Evolutionary conservation across 2,329 filamentous ascomycete species (phyloP).

Genomic region (Zopfia rhizophila): DNA sequence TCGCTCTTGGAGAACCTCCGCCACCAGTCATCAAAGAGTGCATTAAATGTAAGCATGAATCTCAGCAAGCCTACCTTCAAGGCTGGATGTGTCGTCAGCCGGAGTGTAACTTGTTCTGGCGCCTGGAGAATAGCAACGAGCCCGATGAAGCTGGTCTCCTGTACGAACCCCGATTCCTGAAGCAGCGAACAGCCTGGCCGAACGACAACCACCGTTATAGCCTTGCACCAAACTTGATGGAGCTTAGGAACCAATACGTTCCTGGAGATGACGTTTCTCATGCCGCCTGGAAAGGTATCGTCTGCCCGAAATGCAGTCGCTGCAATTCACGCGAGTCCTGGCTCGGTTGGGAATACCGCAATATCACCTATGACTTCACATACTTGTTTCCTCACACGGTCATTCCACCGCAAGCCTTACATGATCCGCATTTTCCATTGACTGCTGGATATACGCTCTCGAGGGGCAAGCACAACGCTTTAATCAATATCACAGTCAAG

Average conservation of each 20-base stretch:
- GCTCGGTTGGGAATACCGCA: slow-evolving; percentile 70
- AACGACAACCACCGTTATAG: slow-evolving; percentile 51
- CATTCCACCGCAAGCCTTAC: slow-evolving; percentile 39
- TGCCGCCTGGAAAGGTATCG: slow-evolving; percentile 69
- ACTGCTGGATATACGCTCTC: slow-evolving; percentile 44
- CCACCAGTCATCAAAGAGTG: slow-evolving; percentile 51
- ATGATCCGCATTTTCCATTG: slow-evolving; percentile 50
- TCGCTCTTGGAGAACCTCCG: slow-evolving; percentile 41
- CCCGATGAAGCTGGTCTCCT: slow-evolving; percentile 51
- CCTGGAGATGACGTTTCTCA: slow-evolving; percentile 61
- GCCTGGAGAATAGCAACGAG: slow-evolving; percentile 43
- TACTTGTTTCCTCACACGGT: slow-evolving; percentile 46
- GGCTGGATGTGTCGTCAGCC: slow-evolving; percentile 69
- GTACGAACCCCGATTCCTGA: slow-evolving; percentile 69
- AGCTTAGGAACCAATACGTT: slow-evolving; percentile 47
- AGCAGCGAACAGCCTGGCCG: slow-evolving; percentile 60
- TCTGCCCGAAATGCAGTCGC: slow-evolving; percentile 71
- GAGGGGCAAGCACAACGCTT: slow-evolving; percentile 39
- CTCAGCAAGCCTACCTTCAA: slow-evolving; percentile 54
- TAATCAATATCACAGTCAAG: slow-evolving; percentile 44
- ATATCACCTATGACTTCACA: slow-evolving; percentile 60
- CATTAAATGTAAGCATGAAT: slow-evolving; percentile 40
- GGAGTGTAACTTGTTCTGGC: slow-evolving; percentile 67
- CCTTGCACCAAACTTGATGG: slow-evolving; percentile 35
- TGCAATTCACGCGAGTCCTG: slow-evolving; percentile 71